phyloP scores from a whole-genome alignment of 768 basidiomycete species.

The Lentinus brumalis region DNA sequence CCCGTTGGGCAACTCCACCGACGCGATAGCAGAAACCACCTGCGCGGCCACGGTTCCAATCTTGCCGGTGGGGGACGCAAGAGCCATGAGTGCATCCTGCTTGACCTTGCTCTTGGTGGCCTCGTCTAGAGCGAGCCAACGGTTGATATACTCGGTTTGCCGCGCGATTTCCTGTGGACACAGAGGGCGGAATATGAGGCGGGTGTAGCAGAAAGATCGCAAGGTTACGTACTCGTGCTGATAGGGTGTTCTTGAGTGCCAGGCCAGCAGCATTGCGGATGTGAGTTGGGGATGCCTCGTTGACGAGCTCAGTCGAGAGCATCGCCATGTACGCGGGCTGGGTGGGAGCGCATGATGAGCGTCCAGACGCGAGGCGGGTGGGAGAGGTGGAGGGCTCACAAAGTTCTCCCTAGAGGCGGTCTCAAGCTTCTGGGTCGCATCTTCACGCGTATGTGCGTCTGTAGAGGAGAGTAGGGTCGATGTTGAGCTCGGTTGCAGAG shows the following conservation, averaged over 20 bases:
- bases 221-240: slow-evolving; percentile 71
- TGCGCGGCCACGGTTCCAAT: slow-evolving; percentile 90
- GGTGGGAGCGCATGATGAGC: slow-evolving; percentile 21
- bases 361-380: slow-evolving; percentile 10
- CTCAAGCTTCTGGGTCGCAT: slow-evolving; percentile 90
- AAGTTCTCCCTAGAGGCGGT: slow-evolving; percentile 85
- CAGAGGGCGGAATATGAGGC: slow-evolving; percentile 21
- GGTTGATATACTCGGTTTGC: slow-evolving; percentile 71
- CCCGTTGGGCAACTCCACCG: slow-evolving; percentile 84
- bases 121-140: slow-evolving; percentile 80
- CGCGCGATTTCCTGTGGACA: slow-evolving; percentile 65
- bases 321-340: slow-evolving; percentile 93
- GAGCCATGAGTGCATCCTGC: slow-evolving; percentile 79
- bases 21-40: slow-evolving; percentile 91
- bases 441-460: slow-evolving; percentile 91
- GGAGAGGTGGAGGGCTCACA: slow-evolving; percentile 47
- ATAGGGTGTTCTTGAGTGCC: slow-evolving; percentile 93
- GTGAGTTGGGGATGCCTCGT: slow-evolving; percentile 68
- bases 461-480: slow-evolving; percentile 20
- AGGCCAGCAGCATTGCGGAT: slow-evolving; percentile 95
- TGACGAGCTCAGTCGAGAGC: slow-evolving; percentile 82
- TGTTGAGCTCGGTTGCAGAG: slow-evolving; percentile 22
- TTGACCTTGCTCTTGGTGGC: slow-evolving; percentile 82
- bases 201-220: slow-evolving; percentile 25
- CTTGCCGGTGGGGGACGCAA: slow-evolving; percentile 69